Percentiles rank a stretch among this genome's conserved stretches.
Evolutionary conservation across 192 early-diverging fungal species (phyloP).

Genomic region (Neocallimastix lanati): DNA sequence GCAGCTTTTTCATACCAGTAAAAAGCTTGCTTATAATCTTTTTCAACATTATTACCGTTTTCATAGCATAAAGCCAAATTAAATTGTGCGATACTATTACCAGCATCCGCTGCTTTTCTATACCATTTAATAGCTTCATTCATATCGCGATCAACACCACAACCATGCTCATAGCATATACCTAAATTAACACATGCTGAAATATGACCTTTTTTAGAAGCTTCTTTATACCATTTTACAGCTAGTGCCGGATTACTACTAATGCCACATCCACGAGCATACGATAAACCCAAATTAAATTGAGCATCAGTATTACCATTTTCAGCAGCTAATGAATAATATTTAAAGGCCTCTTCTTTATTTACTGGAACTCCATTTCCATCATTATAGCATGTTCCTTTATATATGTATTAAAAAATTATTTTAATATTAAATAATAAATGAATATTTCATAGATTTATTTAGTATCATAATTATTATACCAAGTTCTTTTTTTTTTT

Average conservation of each 20-base stretch:
- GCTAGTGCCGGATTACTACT: conserved; percentile 4
- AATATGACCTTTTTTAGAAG: conserved; percentile 4
- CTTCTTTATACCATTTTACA: conserved; percentile 7
- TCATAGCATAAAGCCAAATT: conserved; percentile 5
- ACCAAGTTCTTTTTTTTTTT: too few relatives aligned
- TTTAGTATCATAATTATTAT: too few relatives aligned
- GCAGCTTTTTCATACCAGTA: conserved; percentile 10
- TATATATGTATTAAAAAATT: too few relatives aligned
- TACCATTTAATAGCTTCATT: conserved; percentile 3
- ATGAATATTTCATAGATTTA: too few relatives aligned
- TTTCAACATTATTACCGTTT: conserved; percentile 1
- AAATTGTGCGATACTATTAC: conserved; percentile 1
- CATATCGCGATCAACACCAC: conserved; percentile 3
- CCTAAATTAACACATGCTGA: conserved; percentile 11
- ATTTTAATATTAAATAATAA: too few relatives aligned
- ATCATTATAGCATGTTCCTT: not conserved
- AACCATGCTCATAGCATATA: conserved; percentile 11
- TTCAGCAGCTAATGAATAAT: not conserved
- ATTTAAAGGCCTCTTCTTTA: not conserved
- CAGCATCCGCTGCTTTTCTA: conserved; percentile 3
- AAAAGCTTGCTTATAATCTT: conserved; percentile 2
- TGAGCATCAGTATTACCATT: conserved; percentile 9
- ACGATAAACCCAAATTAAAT: conserved; percentile 8
- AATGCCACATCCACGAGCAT: conserved; percentile 5
- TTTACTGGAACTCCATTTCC: not conserved